phyloP scores from a whole-genome alignment of 176 grass and related monocot genomes.

The Typha latifolia region DNA sequence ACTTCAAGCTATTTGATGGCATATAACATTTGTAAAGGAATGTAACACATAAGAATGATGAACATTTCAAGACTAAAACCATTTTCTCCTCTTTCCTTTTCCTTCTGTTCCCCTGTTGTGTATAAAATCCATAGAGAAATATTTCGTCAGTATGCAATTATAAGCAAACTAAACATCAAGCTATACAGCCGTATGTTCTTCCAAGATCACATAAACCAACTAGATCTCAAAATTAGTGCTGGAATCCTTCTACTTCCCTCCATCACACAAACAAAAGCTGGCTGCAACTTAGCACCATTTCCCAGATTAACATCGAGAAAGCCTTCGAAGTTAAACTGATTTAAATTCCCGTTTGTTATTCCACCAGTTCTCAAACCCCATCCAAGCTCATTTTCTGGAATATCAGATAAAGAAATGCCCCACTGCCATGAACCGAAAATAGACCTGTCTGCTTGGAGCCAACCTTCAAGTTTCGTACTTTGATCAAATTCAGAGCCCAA shows the following conservation, averaged over 20 bases:
- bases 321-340: slow-evolving; percentile 29
- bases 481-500: slow-evolving; percentile 16
- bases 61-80: too few species aligned
- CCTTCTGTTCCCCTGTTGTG: too few species aligned
- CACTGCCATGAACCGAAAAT: slow-evolving; percentile 8
- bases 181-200: neutral
- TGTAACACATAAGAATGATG: too few species aligned
- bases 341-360: slow-evolving; percentile 3
- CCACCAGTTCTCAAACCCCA: slow-evolving; percentile 26
- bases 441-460: slow-evolving; percentile 18
- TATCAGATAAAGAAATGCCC: slow-evolving; percentile 26
- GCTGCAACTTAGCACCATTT: slow-evolving; percentile 27
- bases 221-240: slow-evolving; percentile 24
- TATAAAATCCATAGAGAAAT: too few species aligned
- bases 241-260: slow-evolving; percentile 6
- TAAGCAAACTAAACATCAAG: too few species aligned
- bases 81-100: too few species aligned
- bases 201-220: slow-evolving; percentile 29
- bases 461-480: slow-evolving; percentile 22
- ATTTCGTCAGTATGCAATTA: too few species aligned
- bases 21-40: too few species aligned
- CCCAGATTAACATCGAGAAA: slow-evolving; percentile 32
- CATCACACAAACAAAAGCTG: slow-evolving; percentile 24
- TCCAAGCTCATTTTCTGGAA: slow-evolving; percentile 20
- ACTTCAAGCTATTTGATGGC: too few species aligned